phyloP scores from a whole-genome alignment of 306 rosid genomes.

The Cucurbita maxima region DNA sequence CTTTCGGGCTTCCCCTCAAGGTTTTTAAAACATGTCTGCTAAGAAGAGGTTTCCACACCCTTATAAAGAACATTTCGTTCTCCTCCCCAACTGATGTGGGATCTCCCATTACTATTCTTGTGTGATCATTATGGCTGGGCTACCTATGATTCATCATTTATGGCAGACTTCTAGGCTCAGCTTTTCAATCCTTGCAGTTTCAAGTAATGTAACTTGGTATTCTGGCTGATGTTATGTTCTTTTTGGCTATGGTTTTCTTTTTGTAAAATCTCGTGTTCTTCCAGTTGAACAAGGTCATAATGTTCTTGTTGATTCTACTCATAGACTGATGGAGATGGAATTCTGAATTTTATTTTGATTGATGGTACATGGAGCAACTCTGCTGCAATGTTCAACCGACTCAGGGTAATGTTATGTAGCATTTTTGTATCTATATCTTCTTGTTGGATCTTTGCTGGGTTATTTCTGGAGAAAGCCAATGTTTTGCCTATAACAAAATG shows the following conservation, averaged over 20 bases:
- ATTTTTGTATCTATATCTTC: conserved; percentile 4
- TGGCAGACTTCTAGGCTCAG: neutral
- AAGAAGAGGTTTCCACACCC: too few relatives aligned
- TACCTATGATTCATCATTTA: neutral
- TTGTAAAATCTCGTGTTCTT: conserved; percentile 13
- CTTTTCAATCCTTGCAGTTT: neutral
- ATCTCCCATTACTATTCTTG: too few relatives aligned
- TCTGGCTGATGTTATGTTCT: neutral
- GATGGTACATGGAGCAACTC: conserved; percentile 99
- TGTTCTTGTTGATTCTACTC: conserved; percentile 23
- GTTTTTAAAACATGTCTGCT: too few relatives aligned
- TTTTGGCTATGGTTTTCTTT: conserved; percentile 10
- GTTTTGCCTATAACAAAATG: neutral
- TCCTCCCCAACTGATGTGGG: too few relatives aligned
- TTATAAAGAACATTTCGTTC: too few relatives aligned
- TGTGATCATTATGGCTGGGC: neutral
- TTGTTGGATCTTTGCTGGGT: neutral
- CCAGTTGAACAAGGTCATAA: conserved; percentile 14
- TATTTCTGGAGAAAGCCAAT: neutral
- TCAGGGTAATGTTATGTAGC: conserved; percentile 42
- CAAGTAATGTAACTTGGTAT: neutral
- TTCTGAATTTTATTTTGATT: conserved; percentile 68
- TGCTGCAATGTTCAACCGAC: conserved; percentile 84
- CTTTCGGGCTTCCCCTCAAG: too few relatives aligned
- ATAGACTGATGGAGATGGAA: conserved; percentile 42